Evolutionary conservation across 31 red algal genomes (phyloP), one percentile per base, ranked within the genome.

Genomic region (Asparagopsis taxiformis): DNA sequence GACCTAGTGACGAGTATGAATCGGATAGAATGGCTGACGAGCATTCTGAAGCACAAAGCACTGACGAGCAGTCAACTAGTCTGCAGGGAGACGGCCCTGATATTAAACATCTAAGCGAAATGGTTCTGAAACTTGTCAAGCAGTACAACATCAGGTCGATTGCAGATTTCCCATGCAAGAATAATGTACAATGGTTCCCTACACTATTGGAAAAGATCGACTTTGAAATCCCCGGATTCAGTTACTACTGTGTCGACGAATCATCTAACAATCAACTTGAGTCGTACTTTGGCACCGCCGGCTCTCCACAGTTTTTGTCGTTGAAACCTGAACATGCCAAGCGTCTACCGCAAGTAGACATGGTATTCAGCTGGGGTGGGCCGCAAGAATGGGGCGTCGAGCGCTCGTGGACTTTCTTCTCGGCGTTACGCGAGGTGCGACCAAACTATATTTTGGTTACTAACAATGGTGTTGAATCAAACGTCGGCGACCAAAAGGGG

Each of bases 181-280:
- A 80, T 59, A 80, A 52, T 53, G 19, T 91, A n/a, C 38, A 80
- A 23, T 91, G 76, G 76, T 76, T 91, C 62, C 87, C 87, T 1
- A 44, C 54, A 0, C 69, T 91, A 31, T 38, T 91, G 35, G 29
- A 82, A 13, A 53, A 75, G 13, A 64, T 91, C 35, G 75, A 91
- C 24, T 91, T 82, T 76, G 87, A 91, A 41, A 19, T 82, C 24
- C 43, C 58, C 36, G 77, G 77, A 6, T 82, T 91, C 50, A 75
- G 69, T 29, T 91, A 91, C 61, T 91, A 71, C 50, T 91, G 87
- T 57, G 77, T 82, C 15, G 85, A 89, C 52, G 85, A 80, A 19
- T 25, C 21, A 5, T 36, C 32, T 0, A 2, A 72, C 20, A 65
- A 80, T 51, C 54, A 80, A 29, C 15, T 80, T 23, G 25, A 28